Evolutionary conservation across 352 stramenopile species (phyloP).

Genomic region (Globisporangium apiculatum): DNA sequence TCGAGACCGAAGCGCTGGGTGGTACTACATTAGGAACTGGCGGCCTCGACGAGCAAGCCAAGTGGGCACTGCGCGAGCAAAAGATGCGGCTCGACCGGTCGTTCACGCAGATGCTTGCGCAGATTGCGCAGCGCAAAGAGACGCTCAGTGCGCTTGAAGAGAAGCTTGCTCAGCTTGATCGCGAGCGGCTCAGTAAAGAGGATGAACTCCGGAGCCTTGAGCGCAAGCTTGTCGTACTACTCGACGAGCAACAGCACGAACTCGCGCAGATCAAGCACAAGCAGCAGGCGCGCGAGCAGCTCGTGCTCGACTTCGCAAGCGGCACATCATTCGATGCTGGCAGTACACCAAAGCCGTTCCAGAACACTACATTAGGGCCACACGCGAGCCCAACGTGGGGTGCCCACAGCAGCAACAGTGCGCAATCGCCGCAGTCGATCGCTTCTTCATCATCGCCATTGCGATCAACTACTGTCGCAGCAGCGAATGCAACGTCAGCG

Average conservation of each 20-base stretch:
- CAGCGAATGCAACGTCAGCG: constrained; percentile 16
- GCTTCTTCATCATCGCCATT: no score
- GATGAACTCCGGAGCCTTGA: constrained; percentile 91
- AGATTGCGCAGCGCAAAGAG: constrained; percentile 91
- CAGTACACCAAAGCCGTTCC: no score
- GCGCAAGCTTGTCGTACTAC: constrained; percentile 90
- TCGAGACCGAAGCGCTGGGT: constrained; percentile 82
- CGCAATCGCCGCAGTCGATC: neutral
- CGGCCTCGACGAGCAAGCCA: constrained; percentile 75
- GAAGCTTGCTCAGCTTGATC: constrained; percentile 83
- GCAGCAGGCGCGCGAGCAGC: constrained; percentile 38
- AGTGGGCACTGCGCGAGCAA: constrained; percentile 87
- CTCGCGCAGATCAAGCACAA: constrained; percentile 68
- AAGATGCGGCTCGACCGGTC: constrained; percentile 93
- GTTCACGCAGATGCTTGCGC: constrained; percentile 91
- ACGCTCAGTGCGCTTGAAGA: constrained; percentile 81
- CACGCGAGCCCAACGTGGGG: constrained; percentile 13
- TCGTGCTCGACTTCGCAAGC: constrained; percentile 30
- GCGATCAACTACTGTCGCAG: constrained; percentile 1
- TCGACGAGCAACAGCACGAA: constrained; percentile 93
- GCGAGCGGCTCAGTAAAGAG: constrained; percentile 85
- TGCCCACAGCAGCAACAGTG: neutral
- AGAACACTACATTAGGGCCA: no score
- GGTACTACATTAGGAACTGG: no score
- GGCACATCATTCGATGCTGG: no score